Percentiles rank a stretch among this genome's conserved stretches.
phyloP scores from a whole-genome alignment of 2,329 filamentous ascomycete genomes.

The Monosporascus ibericus region DNA sequence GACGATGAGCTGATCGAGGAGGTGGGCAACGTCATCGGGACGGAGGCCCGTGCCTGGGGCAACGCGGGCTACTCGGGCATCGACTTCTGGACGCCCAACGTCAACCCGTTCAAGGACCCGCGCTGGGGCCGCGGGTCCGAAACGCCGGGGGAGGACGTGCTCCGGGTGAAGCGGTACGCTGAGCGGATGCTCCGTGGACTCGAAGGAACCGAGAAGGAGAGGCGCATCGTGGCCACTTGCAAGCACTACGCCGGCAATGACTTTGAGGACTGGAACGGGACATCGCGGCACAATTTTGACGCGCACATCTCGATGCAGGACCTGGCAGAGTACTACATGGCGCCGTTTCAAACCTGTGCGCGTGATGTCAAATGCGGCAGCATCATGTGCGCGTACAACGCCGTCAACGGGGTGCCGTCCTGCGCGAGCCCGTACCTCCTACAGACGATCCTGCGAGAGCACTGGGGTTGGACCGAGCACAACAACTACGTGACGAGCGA shows the following conservation, averaged over 20 bases:
- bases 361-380: constrained; percentile 49
- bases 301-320: constrained; percentile 54
- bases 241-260: constrained; percentile 57
- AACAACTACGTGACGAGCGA: constrained; percentile 60
- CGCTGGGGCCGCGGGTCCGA: constrained; percentile 57
- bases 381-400: constrained; percentile 58
- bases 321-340: constrained; percentile 61
- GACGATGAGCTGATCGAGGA: constrained; percentile 54
- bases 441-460: no score
- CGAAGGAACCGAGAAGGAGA: no score
- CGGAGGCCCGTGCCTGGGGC: constrained; percentile 59
- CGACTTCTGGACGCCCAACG: constrained; percentile 61
- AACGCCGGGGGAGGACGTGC: constrained; percentile 53
- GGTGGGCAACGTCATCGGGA: constrained; percentile 49
- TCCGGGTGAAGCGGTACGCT: constrained; percentile 45
- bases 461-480: constrained; percentile 45
- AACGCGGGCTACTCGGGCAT: constrained; percentile 51
- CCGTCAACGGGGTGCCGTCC: constrained; percentile 59
- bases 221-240: constrained; percentile 47
- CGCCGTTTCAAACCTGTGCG: constrained; percentile 57
- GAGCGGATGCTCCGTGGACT: constrained; percentile 47
- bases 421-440: constrained; percentile 52
- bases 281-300: constrained; percentile 47
- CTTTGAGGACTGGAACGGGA: constrained; percentile 40
- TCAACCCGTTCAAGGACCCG: constrained; percentile 59